These are phyloP conservation scores for Zygosaccharomyces kombuchaensis DNA, from an alignment of 805 yeast species.

Conservation along the genomic window DNA sequence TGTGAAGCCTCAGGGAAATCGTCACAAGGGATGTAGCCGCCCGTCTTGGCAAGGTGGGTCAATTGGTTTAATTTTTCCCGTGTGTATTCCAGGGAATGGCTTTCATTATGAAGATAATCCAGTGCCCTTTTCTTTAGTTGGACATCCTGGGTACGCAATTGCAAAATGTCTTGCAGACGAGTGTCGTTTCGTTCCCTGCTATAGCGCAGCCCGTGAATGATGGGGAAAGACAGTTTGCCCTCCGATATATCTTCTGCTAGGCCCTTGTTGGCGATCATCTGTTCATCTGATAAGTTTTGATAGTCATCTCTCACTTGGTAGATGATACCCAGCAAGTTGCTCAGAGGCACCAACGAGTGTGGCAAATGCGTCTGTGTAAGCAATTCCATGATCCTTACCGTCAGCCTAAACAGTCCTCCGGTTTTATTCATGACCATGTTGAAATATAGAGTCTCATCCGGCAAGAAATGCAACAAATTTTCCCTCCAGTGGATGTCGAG, in stretches of 20 bases:
- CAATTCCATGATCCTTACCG: conserved; percentile 58
- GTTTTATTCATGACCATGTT: conserved; percentile 85
- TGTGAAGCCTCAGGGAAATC: conserved; percentile 11
- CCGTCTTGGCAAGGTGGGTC: conserved; percentile 18
- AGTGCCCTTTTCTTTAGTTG: conserved; percentile 50
- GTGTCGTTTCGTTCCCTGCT: conserved; percentile 37
- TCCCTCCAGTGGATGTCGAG: conserved; percentile 88
- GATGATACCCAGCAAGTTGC: conserved; percentile 73
- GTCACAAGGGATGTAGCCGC: conserved; percentile 21
- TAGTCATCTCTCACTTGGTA: conserved; percentile 88
- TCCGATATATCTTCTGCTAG: conserved; percentile 83
- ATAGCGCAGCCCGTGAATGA: conserved; percentile 56
- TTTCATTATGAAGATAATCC: conserved; percentile 39
- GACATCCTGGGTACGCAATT: conserved; percentile 47
- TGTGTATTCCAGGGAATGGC: conserved; percentile 29
- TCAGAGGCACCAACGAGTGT: conserved; percentile 49
- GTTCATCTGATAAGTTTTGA: conserved; percentile 52
- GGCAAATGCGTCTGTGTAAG: conserved; percentile 16
- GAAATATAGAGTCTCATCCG: conserved; percentile 59
- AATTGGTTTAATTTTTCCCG: conserved; percentile 19
- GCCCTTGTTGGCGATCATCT: conserved; percentile 60
- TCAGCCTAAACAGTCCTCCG: conserved; percentile 79
- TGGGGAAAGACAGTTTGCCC: conserved; percentile 85
- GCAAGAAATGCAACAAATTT: conserved; percentile 41
- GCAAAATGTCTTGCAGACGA: conserved; percentile 45